These are phyloP conservation scores for Musa schizocarpa DNA, from an alignment of 176 grass and related monocot genomes.

Conservation along the genomic window DNA sequence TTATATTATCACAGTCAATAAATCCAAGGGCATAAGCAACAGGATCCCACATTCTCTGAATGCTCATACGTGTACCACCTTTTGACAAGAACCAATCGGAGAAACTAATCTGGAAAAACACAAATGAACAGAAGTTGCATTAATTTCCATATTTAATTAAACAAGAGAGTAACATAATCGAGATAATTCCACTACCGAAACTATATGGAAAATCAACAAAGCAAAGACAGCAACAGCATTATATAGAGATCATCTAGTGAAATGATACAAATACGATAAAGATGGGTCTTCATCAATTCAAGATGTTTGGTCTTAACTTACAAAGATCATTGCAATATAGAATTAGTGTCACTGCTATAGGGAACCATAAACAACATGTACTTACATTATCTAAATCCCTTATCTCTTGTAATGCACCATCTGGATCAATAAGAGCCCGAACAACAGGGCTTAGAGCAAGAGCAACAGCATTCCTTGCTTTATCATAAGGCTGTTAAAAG, in stretches of 20 bases:
- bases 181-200: not conserved
- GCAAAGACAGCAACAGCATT: not conserved
- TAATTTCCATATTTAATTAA: not conserved
- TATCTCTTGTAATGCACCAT: slow-evolving; percentile 91
- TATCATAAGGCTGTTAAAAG: slow-evolving; percentile 72
- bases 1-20: slow-evolving; percentile 99
- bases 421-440: slow-evolving; percentile 87
- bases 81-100: slow-evolving; percentile 95
- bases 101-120: slow-evolving; percentile 72
- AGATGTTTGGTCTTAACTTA: not conserved
- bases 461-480: slow-evolving; percentile 94
- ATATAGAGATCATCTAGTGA: not conserved
- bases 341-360: not conserved
- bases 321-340: not conserved
- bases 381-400: slow-evolving; percentile 82
- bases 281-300: not conserved
- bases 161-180: not conserved
- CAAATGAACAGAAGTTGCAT: not conserved
- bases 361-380: slow-evolving; percentile 2
- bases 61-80: slow-evolving; percentile 83
- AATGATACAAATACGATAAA: not conserved
- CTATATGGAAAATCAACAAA: not conserved
- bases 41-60: slow-evolving; percentile 92
- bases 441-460: slow-evolving; percentile 97
- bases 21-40: slow-evolving; percentile 98